Percentiles rank a stretch among this genome's conserved stretches.
These are phyloP conservation scores for Vigna reflexopilosa DNA, from an alignment of 306 rosid genomes.

Conservation along the genomic window DNA sequence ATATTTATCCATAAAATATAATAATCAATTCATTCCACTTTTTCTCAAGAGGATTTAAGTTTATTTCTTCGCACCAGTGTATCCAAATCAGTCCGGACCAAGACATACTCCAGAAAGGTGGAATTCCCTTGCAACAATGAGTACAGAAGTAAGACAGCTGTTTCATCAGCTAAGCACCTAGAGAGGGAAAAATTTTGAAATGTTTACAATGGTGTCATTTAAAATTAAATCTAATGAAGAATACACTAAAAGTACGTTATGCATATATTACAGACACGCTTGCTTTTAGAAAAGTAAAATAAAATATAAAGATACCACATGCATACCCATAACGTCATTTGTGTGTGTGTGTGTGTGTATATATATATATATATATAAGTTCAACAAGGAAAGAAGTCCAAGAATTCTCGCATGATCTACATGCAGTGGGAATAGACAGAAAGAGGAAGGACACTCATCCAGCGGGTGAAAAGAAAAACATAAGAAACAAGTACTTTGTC, in stretches of 20 bases:
- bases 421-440: neutral
- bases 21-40: slow-evolving; percentile 3
- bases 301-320: slow-evolving; percentile 1
- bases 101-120: slow-evolving; percentile 73
- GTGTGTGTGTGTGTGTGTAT: too few species aligned
- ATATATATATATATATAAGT: neutral
- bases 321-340: neutral
- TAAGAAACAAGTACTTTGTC: neutral
- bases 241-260: neutral
- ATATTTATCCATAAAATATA: slow-evolving; percentile 1
- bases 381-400: slow-evolving; percentile 6
- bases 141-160: slow-evolving; percentile 77
- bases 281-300: neutral
- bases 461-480: slow-evolving; percentile 1
- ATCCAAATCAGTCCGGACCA: slow-evolving; percentile 88
- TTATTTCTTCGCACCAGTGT: slow-evolving; percentile 65
- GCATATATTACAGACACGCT: neutral
- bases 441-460: slow-evolving; percentile 4
- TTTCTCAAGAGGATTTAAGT: slow-evolving; percentile 26
- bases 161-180: slow-evolving; percentile 83
- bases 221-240: neutral
- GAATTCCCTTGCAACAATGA: slow-evolving; percentile 81
- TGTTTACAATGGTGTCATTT: neutral
- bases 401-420: slow-evolving; percentile 25
- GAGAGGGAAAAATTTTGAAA: slow-evolving; percentile 9